Evolutionary conservation across 768 basidiomycete genomes (phyloP).

Genomic region (Xerocomus brunneocitrinus): DNA sequence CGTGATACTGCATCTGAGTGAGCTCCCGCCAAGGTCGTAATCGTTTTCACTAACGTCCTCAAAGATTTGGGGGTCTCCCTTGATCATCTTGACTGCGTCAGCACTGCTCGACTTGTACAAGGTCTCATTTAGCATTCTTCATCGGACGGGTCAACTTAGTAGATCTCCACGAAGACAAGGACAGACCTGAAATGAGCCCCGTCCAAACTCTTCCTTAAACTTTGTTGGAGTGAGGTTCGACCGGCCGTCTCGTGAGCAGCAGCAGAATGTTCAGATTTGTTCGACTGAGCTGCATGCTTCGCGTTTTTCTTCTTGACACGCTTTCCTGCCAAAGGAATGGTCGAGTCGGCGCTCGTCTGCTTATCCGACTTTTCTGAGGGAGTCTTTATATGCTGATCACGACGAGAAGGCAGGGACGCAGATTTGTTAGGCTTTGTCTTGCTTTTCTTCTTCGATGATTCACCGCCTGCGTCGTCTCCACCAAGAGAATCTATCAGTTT

Average conservation of each 20-base stretch:
- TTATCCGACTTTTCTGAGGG: neutral
- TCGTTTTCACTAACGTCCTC: slow-evolving; percentile 57
- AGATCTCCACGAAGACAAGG: neutral
- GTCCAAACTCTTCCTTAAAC: slow-evolving; percentile 74
- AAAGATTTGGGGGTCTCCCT: slow-evolving; percentile 73
- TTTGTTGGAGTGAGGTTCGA: slow-evolving; percentile 70
- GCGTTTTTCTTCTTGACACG: slow-evolving; percentile 19
- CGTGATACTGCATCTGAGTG: slow-evolving; percentile 69
- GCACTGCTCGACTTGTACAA: slow-evolving; percentile 84
- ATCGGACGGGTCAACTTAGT: slow-evolving; percentile 5
- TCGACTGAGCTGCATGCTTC: slow-evolving; percentile 17
- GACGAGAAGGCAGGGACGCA: slow-evolving; percentile 2
- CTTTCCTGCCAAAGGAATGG: slow-evolving; percentile 5
- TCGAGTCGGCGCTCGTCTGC: slow-evolving; percentile 12
- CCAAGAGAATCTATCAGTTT: slow-evolving; percentile 53
- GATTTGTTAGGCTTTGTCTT: slow-evolving; percentile 4
- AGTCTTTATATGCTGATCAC: slow-evolving; percentile 4
- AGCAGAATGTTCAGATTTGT: slow-evolving; percentile 14
- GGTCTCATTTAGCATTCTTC: slow-evolving; percentile 85
- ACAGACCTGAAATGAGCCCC: slow-evolving; percentile 82
- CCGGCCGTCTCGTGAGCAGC: slow-evolving; percentile 15
- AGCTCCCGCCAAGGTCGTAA: slow-evolving; percentile 6
- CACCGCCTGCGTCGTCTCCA: slow-evolving; percentile 21
- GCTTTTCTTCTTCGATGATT: slow-evolving; percentile 20
- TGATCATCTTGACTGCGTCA: slow-evolving; percentile 77